Conservation (phyloP, 805 yeast species). For the Yueomyces sp. region DNA sequence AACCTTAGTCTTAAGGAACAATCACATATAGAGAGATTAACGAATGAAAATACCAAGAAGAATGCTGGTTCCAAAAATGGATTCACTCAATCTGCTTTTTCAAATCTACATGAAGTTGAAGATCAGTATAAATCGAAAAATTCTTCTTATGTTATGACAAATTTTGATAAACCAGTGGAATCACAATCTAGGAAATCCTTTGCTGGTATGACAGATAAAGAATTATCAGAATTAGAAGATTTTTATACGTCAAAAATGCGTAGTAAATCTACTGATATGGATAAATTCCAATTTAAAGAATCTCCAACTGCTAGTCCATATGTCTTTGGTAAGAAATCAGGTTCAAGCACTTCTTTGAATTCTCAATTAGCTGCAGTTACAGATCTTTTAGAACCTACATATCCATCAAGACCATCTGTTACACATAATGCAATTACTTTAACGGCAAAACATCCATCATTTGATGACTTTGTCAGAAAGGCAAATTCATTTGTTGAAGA, state of each 20-base stretch:
- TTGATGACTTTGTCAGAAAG: conserved; percentile 3
- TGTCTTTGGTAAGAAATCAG: background rate
- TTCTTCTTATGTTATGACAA: background rate
- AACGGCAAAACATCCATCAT: conserved; percentile 11
- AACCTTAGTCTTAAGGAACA: conserved; percentile 10
- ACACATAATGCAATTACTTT: conserved; percentile 18
- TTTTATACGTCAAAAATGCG: conserved; percentile 16
- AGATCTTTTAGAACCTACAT: conserved; percentile 17
- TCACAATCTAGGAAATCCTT: conserved; percentile 14
- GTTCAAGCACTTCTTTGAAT: background rate
- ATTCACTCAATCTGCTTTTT: conserved; percentile 20
- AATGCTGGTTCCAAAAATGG: conserved; percentile 21
- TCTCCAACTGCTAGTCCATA: background rate
- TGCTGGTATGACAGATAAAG: conserved; percentile 22
- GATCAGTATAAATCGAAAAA: conserved; percentile 11
- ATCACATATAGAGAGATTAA: conserved; percentile 9
- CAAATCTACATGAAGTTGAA: conserved; percentile 23
- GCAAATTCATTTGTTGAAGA: background rate
- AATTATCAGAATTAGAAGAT: conserved; percentile 18
- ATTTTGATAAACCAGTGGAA: background rate
- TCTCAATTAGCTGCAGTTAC: background rate
- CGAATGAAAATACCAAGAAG: conserved; percentile 17
- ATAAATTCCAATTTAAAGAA: conserved; percentile 20
- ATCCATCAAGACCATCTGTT: conserved; percentile 24
- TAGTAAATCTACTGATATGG: conserved; percentile 11